A percentile compares a stretch with the other conserved stretches of the same genome.
These are phyloP conservation scores for Pythium coloratum DNA, from an alignment of 352 stramenopile genomes.

Conservation along the genomic window DNA sequence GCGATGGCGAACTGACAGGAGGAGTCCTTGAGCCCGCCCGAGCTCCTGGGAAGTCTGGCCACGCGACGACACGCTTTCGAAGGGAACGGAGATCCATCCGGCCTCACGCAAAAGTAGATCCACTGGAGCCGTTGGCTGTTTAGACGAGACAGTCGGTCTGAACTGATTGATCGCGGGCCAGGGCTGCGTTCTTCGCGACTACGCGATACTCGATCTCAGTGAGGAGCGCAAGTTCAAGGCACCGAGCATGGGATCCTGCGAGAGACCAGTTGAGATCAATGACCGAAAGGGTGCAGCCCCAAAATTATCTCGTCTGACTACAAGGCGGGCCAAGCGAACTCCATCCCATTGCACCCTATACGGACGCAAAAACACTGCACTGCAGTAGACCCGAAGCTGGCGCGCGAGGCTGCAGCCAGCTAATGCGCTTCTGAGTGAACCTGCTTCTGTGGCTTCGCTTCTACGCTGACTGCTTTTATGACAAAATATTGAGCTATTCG, in stretches of 20 bases:
- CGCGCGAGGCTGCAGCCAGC: no score
- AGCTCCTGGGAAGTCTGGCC: background rate
- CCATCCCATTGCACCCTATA: background rate
- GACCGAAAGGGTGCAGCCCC: background rate
- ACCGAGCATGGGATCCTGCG: background rate
- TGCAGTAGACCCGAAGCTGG: background rate
- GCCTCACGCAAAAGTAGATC: background rate
- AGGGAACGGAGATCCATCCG: background rate
- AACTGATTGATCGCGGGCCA: background rate
- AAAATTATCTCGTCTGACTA: background rate
- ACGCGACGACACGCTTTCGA: background rate
- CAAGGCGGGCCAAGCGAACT: background rate
- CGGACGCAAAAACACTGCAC: background rate
- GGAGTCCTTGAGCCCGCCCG: background rate
- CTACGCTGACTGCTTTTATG: no score
- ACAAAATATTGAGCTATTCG: no score
- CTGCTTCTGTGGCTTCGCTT: no score
- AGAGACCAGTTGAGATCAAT: background rate
- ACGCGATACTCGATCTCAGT: background rate
- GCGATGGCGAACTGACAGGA: background rate
- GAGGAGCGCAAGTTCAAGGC: background rate
- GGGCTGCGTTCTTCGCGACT: background rate
- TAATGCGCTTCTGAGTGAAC: no score
- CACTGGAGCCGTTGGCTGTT: background rate
- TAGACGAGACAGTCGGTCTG: background rate